These are phyloP conservation scores for Phaeosphaeriaceae sp. DNA, from an alignment of 2,329 filamentous ascomycete genomes.

Conservation along the genomic window DNA sequence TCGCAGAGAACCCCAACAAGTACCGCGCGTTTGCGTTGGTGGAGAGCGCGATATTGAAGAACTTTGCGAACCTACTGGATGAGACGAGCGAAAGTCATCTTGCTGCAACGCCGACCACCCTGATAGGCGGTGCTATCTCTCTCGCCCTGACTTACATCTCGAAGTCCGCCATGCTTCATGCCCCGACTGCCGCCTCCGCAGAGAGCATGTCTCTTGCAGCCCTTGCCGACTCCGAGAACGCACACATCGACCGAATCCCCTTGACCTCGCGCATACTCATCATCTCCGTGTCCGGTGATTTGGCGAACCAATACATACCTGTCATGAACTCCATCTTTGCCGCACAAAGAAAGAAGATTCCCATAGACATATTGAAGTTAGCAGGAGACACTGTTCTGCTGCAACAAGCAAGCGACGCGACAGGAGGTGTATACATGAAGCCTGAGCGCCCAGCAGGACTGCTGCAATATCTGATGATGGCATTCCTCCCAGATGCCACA, in stretches of 20 bases:
- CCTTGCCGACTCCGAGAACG: constrained; percentile 48
- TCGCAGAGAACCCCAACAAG: constrained; percentile 73
- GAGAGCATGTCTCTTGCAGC: constrained; percentile 55
- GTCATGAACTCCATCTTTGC: constrained; percentile 99
- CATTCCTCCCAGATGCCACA: constrained; percentile 77
- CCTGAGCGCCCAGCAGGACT: constrained; percentile 65
- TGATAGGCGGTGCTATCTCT: constrained; percentile 89
- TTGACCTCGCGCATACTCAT: constrained; percentile 86
- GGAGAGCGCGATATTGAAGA: constrained; percentile 78
- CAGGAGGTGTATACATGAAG: constrained; percentile 72
- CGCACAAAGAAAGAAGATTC: constrained; percentile 83
- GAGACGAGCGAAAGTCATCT: constrained; percentile 70
- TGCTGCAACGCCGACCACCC: constrained; percentile 74
- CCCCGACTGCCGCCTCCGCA: constrained; percentile 48
- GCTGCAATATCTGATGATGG: constrained; percentile 93
- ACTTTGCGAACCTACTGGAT: constrained; percentile 75
- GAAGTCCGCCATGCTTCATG: constrained; percentile 69
- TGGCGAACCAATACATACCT: constrained; percentile 90
- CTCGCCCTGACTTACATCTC: constrained; percentile 90
- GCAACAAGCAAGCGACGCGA: constrained; percentile 85
- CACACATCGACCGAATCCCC: constrained; percentile 50
- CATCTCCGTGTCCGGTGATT: constrained; percentile 85
- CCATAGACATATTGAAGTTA: constrained; percentile 90
- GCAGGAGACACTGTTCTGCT: constrained; percentile 88
- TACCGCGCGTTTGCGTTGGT: constrained; percentile 90